These are phyloP conservation scores for Hygrocybe coccinea DNA, from an alignment of 768 basidiomycete species.

Conservation along the genomic window DNA sequence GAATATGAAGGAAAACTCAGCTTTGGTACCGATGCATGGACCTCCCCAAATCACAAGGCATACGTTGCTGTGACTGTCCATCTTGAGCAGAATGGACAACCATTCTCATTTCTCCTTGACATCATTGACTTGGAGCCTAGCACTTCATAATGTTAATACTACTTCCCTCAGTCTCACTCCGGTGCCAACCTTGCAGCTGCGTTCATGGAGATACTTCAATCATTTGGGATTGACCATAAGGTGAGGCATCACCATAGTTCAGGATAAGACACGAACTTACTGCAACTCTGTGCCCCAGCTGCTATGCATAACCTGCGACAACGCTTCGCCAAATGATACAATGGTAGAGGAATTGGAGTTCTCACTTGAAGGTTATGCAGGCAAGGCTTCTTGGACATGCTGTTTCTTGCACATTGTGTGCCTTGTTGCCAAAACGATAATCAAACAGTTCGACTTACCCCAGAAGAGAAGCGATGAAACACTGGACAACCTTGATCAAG, in stretches of 20 bases:
- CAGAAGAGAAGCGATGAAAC: background rate
- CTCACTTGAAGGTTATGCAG: too few species aligned
- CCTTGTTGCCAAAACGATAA: conserved; percentile 30
- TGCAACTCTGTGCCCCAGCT: too few species aligned
- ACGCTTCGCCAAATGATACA: too few species aligned
- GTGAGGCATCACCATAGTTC: conserved; percentile 16
- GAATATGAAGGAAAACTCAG: conserved; percentile 26
- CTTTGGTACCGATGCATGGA: conserved; percentile 21
- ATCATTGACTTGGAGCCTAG: conserved; percentile 20
- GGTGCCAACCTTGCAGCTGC: too few species aligned
- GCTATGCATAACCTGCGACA: too few species aligned
- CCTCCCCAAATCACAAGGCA: conserved; percentile 10
- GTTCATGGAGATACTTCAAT: too few species aligned
- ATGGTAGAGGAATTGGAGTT: too few species aligned
- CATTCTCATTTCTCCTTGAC: conserved; percentile 30
- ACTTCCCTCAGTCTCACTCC: too few species aligned
- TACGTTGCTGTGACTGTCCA: conserved; percentile 24
- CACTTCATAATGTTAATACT: too few species aligned
- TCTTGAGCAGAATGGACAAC: conserved; percentile 26
- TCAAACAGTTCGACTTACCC: conserved; percentile 31
- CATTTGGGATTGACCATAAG: too few species aligned
- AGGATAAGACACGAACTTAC: conserved; percentile 14
- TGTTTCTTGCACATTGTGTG: conserved; percentile 35
- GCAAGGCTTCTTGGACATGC: background rate
- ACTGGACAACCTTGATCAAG: background rate